These are phyloP conservation scores for Voacanga thouarsii DNA, from an alignment of 257 asterid genomes.

Conservation along the genomic window DNA sequence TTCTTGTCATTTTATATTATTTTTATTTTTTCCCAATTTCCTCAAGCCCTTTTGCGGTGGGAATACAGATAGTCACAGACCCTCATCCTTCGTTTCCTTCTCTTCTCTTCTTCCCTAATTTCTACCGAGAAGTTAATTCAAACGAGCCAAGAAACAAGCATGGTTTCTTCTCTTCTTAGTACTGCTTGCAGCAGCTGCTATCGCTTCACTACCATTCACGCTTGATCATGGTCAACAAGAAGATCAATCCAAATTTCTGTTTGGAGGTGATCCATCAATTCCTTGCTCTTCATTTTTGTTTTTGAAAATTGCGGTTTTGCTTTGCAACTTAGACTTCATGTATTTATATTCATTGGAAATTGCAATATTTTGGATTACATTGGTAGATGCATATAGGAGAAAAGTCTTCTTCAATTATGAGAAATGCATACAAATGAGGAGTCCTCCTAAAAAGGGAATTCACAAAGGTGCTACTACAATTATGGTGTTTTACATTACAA, in stretches of 20 bases:
- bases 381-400: constrained; percentile 73
- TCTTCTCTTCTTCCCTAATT: too few species aligned
- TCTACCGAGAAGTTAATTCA: too few species aligned
- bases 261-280: constrained; percentile 12
- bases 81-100: too few species aligned
- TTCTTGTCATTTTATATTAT: too few species aligned
- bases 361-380: constrained; percentile 10
- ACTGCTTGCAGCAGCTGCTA: not conserved
- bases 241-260: constrained; percentile 18
- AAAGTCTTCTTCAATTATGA: constrained; percentile 84
- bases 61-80: too few species aligned
- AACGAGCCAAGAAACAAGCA: too few species aligned
- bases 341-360: not conserved
- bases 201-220: not conserved
- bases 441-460: constrained; percentile 92
- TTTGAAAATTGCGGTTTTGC: too few species aligned
- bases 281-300: not conserved
- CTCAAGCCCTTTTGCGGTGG: too few species aligned
- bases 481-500: not conserved
- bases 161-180: too few species aligned
- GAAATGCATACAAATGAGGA: constrained; percentile 83
- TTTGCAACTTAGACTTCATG: too few species aligned
- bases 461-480: not conserved
- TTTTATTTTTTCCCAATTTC: too few species aligned
- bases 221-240: not conserved